Evolutionary conservation across 1,139 yeast species (phyloP).

Genomic region (Wickerhamomyces sp.): DNA sequence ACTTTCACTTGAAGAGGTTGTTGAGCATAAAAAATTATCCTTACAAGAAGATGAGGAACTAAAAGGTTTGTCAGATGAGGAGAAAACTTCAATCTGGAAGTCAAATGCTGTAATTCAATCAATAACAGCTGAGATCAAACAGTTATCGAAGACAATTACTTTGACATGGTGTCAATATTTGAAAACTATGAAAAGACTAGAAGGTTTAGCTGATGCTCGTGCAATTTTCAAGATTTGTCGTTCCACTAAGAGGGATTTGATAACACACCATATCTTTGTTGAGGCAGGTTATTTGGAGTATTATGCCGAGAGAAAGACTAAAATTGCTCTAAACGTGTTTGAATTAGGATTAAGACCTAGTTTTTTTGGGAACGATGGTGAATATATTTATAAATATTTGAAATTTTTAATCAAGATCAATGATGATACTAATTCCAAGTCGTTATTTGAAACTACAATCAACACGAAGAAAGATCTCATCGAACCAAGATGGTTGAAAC

Average conservation of each 20-base stretch:
- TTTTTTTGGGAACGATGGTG: conserved; percentile 43
- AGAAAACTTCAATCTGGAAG: conserved; percentile 23
- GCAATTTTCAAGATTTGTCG: conserved; percentile 56
- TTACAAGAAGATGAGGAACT: conserved; percentile 9
- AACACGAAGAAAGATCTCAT: conserved; percentile 22
- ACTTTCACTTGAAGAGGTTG: conserved; percentile 8
- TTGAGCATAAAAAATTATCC: conserved; percentile 22
- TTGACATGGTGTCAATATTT: conserved; percentile 51
- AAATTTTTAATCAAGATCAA: conserved; percentile 67
- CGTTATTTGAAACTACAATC: conserved; percentile 68
- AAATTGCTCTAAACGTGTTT: conserved; percentile 62
- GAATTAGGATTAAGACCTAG: conserved; percentile 66
- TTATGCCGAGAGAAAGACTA: conserved; percentile 54
- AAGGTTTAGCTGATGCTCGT: conserved; percentile 71
- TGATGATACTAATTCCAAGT: conserved; percentile 79
- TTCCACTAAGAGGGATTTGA: conserved; percentile 37
- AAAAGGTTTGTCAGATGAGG: conserved; percentile 15
- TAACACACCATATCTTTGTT: conserved; percentile 73
- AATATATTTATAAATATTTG: conserved; percentile 65
- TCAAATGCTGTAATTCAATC: conserved; percentile 24
- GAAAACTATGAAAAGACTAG: conserved; percentile 57
- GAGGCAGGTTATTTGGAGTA: conserved; percentile 84
- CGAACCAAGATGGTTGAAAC: conserved; percentile 30
- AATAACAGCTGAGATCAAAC: conserved; percentile 21
- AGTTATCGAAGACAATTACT: conserved; percentile 36